A percentile compares a stretch with the other conserved stretches of the same genome.
phyloP scores from a whole-genome alignment of 495 filamentous ascomycete genomes.

The Penicillium maclennaniae region DNA sequence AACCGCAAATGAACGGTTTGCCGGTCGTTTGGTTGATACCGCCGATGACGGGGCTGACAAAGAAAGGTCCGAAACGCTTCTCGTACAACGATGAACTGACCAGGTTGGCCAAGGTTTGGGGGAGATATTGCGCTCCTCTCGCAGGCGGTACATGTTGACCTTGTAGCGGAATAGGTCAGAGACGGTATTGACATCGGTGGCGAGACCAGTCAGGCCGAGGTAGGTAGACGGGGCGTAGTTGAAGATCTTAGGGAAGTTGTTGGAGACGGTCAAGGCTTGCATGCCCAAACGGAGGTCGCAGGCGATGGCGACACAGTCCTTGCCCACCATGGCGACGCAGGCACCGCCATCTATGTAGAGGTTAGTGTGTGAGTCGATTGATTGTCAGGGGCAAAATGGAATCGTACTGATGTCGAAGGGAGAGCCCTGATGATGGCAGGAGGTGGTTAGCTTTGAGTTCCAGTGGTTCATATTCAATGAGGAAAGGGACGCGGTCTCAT shows the following conservation, averaged over 20 bases:
- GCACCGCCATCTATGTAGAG: conserved; percentile 75
- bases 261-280: conserved; percentile 93
- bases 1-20: conserved; percentile 96
- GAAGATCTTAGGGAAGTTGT: conserved; percentile 99
- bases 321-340: conserved; percentile 97
- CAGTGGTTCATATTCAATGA: conserved; percentile 6
- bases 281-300: conserved; percentile 97
- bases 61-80: conserved; percentile 91
- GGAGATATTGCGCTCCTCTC: conserved; percentile 93
- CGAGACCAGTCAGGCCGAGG: conserved; percentile 93
- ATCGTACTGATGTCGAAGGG: conserved; percentile 86
- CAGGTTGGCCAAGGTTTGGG: conserved; percentile 95
- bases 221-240: conserved; percentile 87
- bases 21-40: conserved; percentile 89
- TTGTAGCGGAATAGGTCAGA: conserved; percentile 98
- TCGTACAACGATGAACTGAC: conserved; percentile 90
- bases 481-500: conserved; percentile 19
- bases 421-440: conserved; percentile 52
- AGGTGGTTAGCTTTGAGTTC: conserved; percentile 32
- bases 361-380: conserved; percentile 26
- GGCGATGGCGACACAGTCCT: conserved; percentile 98
- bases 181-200: conserved; percentile 92
- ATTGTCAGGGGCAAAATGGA: conserved; percentile 3
- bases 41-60: conserved; percentile 89
- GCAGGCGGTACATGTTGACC: conserved; percentile 98